These are phyloP conservation scores for Mycena leptocephala DNA, from an alignment of 768 basidiomycete genomes.

Conservation along the genomic window DNA sequence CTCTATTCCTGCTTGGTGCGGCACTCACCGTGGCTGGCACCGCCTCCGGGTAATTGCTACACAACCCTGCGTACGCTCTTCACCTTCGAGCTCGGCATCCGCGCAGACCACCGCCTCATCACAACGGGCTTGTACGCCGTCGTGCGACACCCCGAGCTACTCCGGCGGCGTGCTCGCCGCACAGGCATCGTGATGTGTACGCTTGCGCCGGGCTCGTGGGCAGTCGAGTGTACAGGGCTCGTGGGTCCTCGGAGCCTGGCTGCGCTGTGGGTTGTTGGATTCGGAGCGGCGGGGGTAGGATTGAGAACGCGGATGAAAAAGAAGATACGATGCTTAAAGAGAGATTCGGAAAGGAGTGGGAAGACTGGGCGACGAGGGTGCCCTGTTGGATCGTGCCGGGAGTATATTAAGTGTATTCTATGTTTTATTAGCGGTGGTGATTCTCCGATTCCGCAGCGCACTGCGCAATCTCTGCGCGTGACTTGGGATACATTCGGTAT, in stretches of 20 bases:
- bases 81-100: slow-evolving; percentile 54
- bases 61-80: slow-evolving; percentile 48
- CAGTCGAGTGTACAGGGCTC: slow-evolving; percentile 20
- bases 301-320: slow-evolving; percentile 10
- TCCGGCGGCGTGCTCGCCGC: slow-evolving; percentile 37
- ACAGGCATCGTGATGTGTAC: slow-evolving; percentile 37
- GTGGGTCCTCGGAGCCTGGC: neutral
- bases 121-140: slow-evolving; percentile 45
- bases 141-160: slow-evolving; percentile 51
- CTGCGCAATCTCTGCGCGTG: no score
- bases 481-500: no score
- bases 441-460: no score
- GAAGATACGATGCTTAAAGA: slow-evolving; percentile 31
- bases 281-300: neutral
- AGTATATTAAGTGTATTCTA: no score
- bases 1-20: neutral
- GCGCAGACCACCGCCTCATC: slow-evolving; percentile 44
- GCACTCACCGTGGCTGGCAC: neutral
- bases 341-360: slow-evolving; percentile 30
- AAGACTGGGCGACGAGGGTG: slow-evolving; percentile 27
- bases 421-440: no score
- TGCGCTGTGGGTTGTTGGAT: slow-evolving; percentile 2
- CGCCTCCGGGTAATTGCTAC: slow-evolving; percentile 42
- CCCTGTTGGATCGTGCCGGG: slow-evolving; percentile 18
- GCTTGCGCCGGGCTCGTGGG: slow-evolving; percentile 34